These are phyloP conservation scores for Batrachochytrium dendrobatidis DNA, from an alignment of 371 early-diverging fungal genomes.

Conservation along the genomic window DNA sequence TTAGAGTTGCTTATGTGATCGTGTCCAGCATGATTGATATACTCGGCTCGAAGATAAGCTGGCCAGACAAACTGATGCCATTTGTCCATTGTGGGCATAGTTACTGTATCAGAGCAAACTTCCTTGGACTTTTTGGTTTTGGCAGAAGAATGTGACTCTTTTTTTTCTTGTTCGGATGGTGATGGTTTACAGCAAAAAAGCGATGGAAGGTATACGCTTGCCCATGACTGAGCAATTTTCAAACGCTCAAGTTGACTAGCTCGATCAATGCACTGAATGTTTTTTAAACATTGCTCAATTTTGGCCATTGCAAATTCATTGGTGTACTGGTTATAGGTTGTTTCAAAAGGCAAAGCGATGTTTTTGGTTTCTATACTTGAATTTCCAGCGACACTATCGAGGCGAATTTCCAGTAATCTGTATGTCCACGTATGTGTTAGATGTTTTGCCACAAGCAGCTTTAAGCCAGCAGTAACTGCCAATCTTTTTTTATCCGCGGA, in stretches of 20 bases:
- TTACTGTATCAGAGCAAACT: not conserved
- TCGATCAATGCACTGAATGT: too few species aligned
- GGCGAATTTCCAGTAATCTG: not conserved
- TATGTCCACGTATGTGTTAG: slow-evolving; percentile 5
- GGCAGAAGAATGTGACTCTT: too few species aligned
- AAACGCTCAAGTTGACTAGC: too few species aligned
- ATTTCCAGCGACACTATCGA: not conserved
- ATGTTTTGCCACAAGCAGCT: not conserved
- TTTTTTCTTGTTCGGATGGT: not conserved
- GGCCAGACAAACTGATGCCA: slow-evolving; percentile 2
- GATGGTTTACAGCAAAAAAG: too few species aligned
- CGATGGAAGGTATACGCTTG: too few species aligned
- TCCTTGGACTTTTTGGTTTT: not conserved
- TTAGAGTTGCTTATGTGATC: not conserved
- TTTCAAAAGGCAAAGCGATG: too few species aligned
- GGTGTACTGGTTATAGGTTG: too few species aligned
- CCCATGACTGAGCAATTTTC: too few species aligned
- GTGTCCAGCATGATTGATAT: not conserved
- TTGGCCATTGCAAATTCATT: too few species aligned
- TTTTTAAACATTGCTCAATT: too few species aligned
- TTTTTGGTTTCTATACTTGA: too few species aligned
- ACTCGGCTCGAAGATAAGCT: not conserved
- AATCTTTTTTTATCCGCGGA: not conserved
- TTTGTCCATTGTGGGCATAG: not conserved
- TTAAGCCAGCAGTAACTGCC: not conserved